Base-by-base conservation (phyloP, 2,329 filamentous ascomycete genomes). In the Aureobasidium musti region DNA sequence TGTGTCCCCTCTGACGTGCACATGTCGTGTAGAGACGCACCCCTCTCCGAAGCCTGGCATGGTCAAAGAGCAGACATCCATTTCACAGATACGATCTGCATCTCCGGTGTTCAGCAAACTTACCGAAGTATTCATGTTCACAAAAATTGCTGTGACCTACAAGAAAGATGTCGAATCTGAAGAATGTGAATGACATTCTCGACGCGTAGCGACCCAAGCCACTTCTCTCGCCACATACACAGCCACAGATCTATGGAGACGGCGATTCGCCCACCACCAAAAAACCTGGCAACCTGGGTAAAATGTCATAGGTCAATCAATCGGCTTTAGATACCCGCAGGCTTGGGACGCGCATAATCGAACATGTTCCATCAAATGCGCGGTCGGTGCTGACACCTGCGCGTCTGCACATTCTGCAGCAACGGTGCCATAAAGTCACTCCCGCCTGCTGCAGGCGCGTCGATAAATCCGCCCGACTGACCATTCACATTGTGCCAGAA, bases 391-490 rank as follows among this genome's bases (percentile, higher is more conserved):
- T 59, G 56, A 59, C 56, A 59, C 39, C 56, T 59, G 39, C 56
- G 33, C 35, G 39, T 21, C 39, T 59, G 53, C 53, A 30, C 53
- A 35, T 26, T 57, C 17, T 61, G 43, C 57, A 61, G 57, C 57
- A n/a, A 61, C 57, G 57, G 57, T 61, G 41, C 57, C 41, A 61
- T 61, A 49, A 61, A 61, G 57, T 49, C 57, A 61, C 57, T 45
- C 23, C 56, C 56, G 56, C 11, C 56, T 45, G 39, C 56, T 35
- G 57, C 57, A 49, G 19, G 33, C 59, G 59, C 59, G 57, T 49
- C 39, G 56, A 47, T 6, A 23, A 8, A 11, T 39, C 57, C n/a
- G 13, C 45, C 37, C 59, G 11, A 63, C 41, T 47, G 41, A 52
- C 59, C 59, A 63, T 39, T 63, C 59, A 63, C 21, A 52, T 37